These are phyloP conservation scores for Cladosporium cucumerinum DNA, from an alignment of 2,329 filamentous ascomycete genomes.

Conservation along the genomic window DNA sequence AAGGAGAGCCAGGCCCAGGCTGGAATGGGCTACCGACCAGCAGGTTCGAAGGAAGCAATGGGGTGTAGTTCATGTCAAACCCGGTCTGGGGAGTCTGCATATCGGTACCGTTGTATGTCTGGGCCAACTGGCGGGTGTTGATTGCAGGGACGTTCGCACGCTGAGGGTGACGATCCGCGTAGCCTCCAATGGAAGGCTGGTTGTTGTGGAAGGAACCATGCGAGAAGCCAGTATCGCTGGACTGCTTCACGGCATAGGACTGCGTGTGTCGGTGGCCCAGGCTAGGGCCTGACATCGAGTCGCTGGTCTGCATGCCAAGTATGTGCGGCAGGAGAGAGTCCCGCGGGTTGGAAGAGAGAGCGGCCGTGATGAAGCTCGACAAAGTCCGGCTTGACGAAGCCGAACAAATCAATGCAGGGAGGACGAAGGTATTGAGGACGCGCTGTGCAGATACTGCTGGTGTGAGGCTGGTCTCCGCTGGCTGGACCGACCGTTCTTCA, in stretches of 20 bases:
- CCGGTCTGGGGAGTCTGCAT: slow-evolving; percentile 83
- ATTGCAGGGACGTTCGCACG: slow-evolving; percentile 83
- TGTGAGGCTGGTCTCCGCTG: slow-evolving; percentile 8
- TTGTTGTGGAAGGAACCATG: slow-evolving; percentile 90
- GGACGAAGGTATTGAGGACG: slow-evolving; percentile 13
- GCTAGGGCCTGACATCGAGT: slow-evolving; percentile 59
- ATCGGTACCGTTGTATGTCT: slow-evolving; percentile 56
- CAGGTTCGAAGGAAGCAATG: slow-evolving; percentile 88
- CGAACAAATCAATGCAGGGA: slow-evolving; percentile 17
- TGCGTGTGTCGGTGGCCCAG: slow-evolving; percentile 52
- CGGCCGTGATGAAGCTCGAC: slow-evolving; percentile 66
- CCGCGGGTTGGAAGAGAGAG: slow-evolving; percentile 72
- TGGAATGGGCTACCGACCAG: slow-evolving; percentile 96
- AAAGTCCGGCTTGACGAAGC: slow-evolving; percentile 13
- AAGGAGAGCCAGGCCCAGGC: slow-evolving; percentile 87
- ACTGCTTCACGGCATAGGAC: slow-evolving; percentile 70
- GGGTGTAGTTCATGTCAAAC: slow-evolving; percentile 98
- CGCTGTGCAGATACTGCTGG: slow-evolving; percentile 10
- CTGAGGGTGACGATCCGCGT: slow-evolving; percentile 81
- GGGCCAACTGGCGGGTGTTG: slow-evolving; percentile 65
- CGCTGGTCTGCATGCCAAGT: slow-evolving; percentile 88
- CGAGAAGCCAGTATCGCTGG: slow-evolving; percentile 81
- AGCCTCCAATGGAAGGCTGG: slow-evolving; percentile 66
- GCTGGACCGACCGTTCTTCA: slow-evolving; percentile 13
- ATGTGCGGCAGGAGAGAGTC: slow-evolving; percentile 83